A percentile compares a stretch with the other conserved stretches of the same genome.
phyloP scores from a whole-genome alignment of 768 basidiomycete species.

The Leccinum broughii region DNA sequence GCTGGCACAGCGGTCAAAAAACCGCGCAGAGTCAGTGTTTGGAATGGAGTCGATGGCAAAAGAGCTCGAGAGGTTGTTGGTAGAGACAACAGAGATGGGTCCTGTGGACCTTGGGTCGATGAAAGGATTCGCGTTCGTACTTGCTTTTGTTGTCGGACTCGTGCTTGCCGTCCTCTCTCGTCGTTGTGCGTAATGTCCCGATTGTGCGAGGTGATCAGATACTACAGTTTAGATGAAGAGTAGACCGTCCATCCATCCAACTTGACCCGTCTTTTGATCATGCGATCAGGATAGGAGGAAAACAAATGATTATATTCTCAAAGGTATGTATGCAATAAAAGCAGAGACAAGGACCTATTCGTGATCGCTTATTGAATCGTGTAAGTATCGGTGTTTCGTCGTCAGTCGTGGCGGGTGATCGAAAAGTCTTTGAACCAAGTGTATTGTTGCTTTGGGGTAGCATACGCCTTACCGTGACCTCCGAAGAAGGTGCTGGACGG shows the following conservation, averaged over 20 bases:
- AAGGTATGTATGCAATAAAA: background rate
- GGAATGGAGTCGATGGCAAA: constrained; percentile 75
- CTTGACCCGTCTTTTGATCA: background rate
- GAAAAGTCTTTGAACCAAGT: constrained; percentile 74
- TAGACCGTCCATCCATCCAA: too few species aligned
- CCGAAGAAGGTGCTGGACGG: constrained; percentile 70
- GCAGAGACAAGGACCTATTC: background rate
- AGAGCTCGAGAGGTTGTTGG: constrained; percentile 55
- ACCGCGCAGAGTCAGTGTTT: constrained; percentile 65
- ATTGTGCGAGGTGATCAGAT: background rate
- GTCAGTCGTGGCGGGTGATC: constrained; percentile 37
- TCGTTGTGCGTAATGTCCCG: constrained; percentile 7
- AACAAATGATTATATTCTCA: background rate
- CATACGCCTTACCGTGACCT: constrained; percentile 64
- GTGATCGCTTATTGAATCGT: background rate
- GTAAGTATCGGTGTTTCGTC: background rate
- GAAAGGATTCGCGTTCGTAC: constrained; percentile 20
- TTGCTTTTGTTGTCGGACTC: constrained; percentile 28
- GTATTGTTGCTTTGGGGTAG: constrained; percentile 73
- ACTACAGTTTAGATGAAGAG: background rate
- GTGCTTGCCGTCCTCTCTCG: constrained; percentile 22
- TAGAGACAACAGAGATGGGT: constrained; percentile 59
- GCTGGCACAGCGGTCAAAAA: constrained; percentile 56
- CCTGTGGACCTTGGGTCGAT: constrained; percentile 26
- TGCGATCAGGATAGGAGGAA: background rate